Base-by-base conservation (phyloP, 768 basidiomycete species). In the Podaxis rugospora region DNA sequence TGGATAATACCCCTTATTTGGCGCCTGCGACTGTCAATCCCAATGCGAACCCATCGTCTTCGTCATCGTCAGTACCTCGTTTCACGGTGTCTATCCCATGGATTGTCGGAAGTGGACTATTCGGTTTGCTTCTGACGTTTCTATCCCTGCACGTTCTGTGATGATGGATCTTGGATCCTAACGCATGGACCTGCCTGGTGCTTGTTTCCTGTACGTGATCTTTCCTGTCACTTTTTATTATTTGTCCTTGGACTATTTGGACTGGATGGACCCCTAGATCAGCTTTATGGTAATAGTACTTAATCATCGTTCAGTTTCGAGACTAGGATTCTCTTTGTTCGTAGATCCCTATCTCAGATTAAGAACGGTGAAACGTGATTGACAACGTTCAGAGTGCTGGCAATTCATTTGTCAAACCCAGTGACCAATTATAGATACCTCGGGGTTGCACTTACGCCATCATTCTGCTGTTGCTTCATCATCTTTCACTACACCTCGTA, bases 1-100 rank as follows among this genome's bases (percentile, higher is more conserved):
- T 74, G 66, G 73, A 73, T 55, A 72, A 69, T 55, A 71, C 69
- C 2, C 69, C 68, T 6, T 64, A 64, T 44, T 62, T 67, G 39
- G 60, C 62, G 3, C 73, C 72, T 53, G 64, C 66, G 6, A 61
- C 64, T 36, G 70, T 71, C 11, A 67, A 49, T 27, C 63, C 59
- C 4, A 61, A 64, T 25, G 57, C 66, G 4, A 62, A 61, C 11
- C 65, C 64, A 37, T 51, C 59, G 14, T 63, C 63, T 3, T 61
- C 65, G 11, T 64, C 63, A 53, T n/a, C 53, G n/a, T 44, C 42
- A 5, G 16, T 18, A 5, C 10, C 27, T 37, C 42, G 60, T 14
- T 52, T 46, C 40, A 40, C 53, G 23, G 11, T 50, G 18, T 47
- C 59, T 27, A 6, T 61, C 13, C 42, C 40, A 36, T 27, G 35